phyloP scores from a whole-genome alignment of 1,284 basidiomycete genomes.

The Cryptococcus sp. region DNA sequence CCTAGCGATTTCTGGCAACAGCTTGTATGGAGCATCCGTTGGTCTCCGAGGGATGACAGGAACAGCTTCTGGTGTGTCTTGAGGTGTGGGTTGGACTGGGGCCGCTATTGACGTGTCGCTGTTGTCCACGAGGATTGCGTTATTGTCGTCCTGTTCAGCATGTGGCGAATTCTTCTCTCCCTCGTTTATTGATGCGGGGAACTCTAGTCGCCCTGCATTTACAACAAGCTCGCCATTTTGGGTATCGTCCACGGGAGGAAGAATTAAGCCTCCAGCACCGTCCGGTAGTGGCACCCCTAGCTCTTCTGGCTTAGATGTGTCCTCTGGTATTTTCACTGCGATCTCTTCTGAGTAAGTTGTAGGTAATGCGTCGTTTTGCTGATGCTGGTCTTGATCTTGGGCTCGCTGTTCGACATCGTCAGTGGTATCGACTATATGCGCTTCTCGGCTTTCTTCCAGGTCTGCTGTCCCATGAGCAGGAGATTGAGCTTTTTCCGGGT shows the following conservation, averaged over 20 bases:
- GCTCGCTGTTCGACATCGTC: neutral
- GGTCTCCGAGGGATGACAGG: neutral
- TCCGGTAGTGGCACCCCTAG: conserved; percentile 27
- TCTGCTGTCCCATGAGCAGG: neutral
- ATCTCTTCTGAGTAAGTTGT: neutral
- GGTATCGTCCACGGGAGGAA: conserved; percentile 4
- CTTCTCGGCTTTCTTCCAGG: neutral
- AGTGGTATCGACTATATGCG: too few relatives aligned
- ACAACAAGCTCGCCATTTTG: too few relatives aligned
- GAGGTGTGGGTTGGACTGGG: too few relatives aligned
- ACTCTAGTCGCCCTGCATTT: neutral
- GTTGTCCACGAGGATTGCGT: too few relatives aligned
- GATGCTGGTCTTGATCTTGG: neutral
- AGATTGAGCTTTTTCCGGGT: neutral
- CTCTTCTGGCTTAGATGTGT: conserved; percentile 2
- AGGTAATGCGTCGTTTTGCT: neutral
- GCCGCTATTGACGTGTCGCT: too few relatives aligned
- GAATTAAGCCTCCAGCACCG: conserved; percentile 30
- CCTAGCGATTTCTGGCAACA: conserved; percentile 45
- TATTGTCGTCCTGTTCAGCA: too few relatives aligned
- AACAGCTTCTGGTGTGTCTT: too few relatives aligned
- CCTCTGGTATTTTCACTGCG: neutral
- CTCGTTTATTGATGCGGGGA: neutral
- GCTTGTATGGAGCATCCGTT: conserved; percentile 6
- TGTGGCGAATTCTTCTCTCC: too few relatives aligned